phyloP scores from a whole-genome alignment of 768 basidiomycete species.

The Scleroderma bovista region DNA sequence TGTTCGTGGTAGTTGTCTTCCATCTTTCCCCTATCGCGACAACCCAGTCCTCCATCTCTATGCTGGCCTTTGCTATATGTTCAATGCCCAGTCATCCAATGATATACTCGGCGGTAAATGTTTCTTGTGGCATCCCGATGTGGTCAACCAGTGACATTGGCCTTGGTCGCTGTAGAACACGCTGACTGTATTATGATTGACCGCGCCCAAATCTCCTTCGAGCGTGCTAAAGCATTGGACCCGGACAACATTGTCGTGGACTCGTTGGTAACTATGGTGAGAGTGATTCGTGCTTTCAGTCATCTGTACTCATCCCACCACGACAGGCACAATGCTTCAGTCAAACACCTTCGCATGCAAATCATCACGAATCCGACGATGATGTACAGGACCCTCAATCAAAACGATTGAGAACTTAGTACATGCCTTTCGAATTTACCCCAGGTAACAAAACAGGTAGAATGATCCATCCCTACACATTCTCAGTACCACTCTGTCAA shows the following conservation, averaged over 20 bases:
- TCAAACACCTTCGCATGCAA: constrained; percentile 10
- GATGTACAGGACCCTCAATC: constrained; percentile 7
- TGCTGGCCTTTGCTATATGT: constrained; percentile 69
- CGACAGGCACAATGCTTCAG: constrained; percentile 19
- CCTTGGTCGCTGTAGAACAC: not conserved
- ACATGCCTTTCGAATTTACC: not conserved
- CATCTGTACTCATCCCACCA: not conserved
- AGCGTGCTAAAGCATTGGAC: constrained; percentile 57
- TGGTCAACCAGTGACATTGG: not conserved
- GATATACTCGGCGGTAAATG: constrained; percentile 2
- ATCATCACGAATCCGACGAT: constrained; percentile 31
- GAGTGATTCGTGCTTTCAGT: not conserved
- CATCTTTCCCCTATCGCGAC: constrained; percentile 83
- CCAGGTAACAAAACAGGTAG: not conserved
- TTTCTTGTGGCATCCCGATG: not conserved
- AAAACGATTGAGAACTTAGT: not conserved
- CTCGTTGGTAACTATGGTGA: constrained; percentile 51
- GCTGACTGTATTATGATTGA: constrained; percentile 40
- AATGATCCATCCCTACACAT: not conserved
- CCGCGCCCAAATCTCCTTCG: constrained; percentile 54
- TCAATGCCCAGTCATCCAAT: constrained; percentile 43
- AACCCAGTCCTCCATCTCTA: constrained; percentile 77
- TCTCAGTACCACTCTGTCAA: constrained; percentile 38
- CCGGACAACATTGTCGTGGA: constrained; percentile 48
- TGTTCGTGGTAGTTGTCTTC: constrained; percentile 59